Conservation (phyloP, 495 filamentous ascomycete genomes). For the Cercophora samala region DNA sequence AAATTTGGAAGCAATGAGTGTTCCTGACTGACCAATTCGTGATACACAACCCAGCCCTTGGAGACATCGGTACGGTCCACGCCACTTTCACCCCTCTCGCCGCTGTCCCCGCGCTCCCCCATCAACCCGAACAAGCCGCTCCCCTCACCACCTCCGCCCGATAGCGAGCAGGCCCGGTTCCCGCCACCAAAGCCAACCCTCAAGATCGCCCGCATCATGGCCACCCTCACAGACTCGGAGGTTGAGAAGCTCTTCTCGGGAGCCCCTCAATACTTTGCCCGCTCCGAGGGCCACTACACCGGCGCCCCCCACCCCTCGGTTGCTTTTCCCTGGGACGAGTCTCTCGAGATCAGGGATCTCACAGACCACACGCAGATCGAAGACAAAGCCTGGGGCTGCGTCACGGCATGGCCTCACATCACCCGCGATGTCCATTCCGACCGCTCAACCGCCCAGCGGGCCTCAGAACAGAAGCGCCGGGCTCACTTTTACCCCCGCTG, state of each 20-base stretch:
- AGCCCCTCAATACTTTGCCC: constrained; percentile 69
- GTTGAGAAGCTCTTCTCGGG: constrained; percentile 70
- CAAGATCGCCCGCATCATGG: constrained; percentile 52
- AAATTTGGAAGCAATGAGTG: constrained; percentile 6
- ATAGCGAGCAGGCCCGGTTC: constrained; percentile 41
- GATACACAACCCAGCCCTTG: constrained; percentile 21
- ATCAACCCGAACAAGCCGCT: constrained; percentile 51
- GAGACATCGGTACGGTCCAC: constrained; percentile 13
- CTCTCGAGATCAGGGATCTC: constrained; percentile 58
- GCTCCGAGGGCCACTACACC: constrained; percentile 51
- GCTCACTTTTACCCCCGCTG: constrained; percentile 57
- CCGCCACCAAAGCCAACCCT: constrained; percentile 41
- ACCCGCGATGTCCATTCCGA: constrained; percentile 42
- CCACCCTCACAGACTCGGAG: constrained; percentile 57
- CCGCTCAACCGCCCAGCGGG: constrained; percentile 34
- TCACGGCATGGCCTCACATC: constrained; percentile 53
- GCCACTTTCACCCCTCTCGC: constrained; percentile 30
- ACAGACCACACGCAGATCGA: constrained; percentile 59
- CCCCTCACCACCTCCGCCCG: constrained; percentile 49
- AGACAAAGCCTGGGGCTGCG: constrained; percentile 52
- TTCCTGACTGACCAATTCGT: constrained; percentile 23
- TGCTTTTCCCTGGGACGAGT: constrained; percentile 67
- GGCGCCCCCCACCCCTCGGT: constrained; percentile 60
- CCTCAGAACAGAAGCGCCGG: constrained; percentile 41
- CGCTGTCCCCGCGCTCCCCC: constrained; percentile 33